Conservation (phyloP, 2,329 filamentous ascomycete species). For the Epichloe brachyelytri region DNA sequence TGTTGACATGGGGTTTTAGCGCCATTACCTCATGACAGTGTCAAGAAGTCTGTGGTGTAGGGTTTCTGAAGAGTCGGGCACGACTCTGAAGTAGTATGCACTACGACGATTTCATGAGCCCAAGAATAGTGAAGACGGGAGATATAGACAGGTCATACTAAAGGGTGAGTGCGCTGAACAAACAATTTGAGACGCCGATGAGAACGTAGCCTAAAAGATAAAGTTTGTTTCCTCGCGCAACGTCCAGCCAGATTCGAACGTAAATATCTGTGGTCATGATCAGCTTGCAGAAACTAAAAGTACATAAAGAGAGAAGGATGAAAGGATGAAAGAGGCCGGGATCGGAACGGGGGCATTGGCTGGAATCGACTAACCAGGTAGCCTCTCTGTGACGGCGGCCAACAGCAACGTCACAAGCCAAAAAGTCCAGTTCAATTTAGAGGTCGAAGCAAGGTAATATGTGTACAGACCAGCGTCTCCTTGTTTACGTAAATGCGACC, state of each 20-base stretch:
- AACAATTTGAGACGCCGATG: neutral
- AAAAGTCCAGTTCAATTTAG: neutral
- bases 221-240: neutral
- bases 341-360: neutral
- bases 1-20: neutral
- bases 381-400: neutral
- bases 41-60: neutral
- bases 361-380: neutral
- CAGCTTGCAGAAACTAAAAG: neutral
- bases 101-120: neutral
- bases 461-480: neutral
- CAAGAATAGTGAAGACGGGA: neutral
- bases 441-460: neutral
- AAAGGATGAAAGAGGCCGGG: neutral
- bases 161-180: neutral
- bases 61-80: neutral
- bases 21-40: neutral
- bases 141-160: neutral
- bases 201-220: neutral
- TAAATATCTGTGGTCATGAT: neutral
- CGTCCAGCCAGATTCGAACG: conserved; percentile 1
- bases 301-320: neutral
- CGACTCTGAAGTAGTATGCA: neutral
- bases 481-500: neutral
- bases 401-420: neutral